Base-by-base conservation (phyloP, 225 moss, liverwort and hornwort species). In the Polytrichum formosum region DNA sequence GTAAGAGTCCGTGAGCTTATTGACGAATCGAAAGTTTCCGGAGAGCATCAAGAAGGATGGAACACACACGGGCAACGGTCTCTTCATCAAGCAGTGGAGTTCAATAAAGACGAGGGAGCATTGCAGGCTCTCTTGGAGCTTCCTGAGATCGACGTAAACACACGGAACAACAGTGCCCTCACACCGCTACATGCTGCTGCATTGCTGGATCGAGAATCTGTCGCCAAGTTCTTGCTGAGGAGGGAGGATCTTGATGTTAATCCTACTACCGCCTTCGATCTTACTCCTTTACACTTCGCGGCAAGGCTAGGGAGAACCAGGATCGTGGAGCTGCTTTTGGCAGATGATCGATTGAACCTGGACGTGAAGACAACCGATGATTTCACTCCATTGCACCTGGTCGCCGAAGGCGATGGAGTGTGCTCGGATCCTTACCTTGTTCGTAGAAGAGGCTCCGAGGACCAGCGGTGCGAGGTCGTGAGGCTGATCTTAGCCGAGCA, bases 221-320 rank as follows among this genome's bases (percentile, higher is more conserved):
- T 76, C 0, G 79, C 82, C 63, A 71, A 74, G 26, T 65, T 79
- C 7, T 71, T 85, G 6, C 54, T 85, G 74, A 69, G 70, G 21
- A 58, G 85, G 17, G 56, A 5, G 6, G 82, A 85, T 72, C 6
- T 85, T 20, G 79, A 79, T 60, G 67, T 82, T 20, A 85, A 85
- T 60, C 73, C 82, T 6, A 67, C 82, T 18, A 67, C 74, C 61
- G 82, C 76, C 26, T 77, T 74, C 67, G 82, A 79, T 22, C 31
- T 85, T 2, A 82, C 85, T 63, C 79, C 85, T 5, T 55, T 85
- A 6, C 85, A 82, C 76, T 56, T 82, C 6, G 85, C 76, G 35
- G 85, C 85, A 33, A 72, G 85, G 53, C 66, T 85, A 29, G 82
- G 79, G n/a, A 72, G 79, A 68, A 8, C 59, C 13, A 61, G 68